Evolutionary conservation across 2,329 filamentous ascomycete species (phyloP), one percentile per base, ranked within the genome.

Genomic region (Aspergillus tanneri): DNA sequence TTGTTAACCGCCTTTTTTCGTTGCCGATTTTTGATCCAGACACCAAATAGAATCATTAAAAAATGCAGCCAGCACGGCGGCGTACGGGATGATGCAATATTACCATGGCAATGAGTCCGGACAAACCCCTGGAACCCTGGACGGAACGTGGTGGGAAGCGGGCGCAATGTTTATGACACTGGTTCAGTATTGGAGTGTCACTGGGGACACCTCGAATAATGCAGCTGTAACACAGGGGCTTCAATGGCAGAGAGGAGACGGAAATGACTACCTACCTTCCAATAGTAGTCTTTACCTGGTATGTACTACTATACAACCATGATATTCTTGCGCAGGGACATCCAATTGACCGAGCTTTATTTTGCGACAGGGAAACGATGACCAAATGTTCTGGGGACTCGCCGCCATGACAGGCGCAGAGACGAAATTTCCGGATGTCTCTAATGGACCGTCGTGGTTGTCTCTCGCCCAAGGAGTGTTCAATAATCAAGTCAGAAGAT

Each of bases 101-200:
- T 80, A 80, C 58, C 72, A 70, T 3, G 73, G 68, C 27, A 74
- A 76, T 44, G 59, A 70, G 23, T 65, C 71, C 9, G 72, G 71
- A 14, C 66, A 73, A 45, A 69, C 72, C 12, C 72, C 75, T 3
- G 76, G 76, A 24, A 70, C 73, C 43, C 54, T 80, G 54, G 65
- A 72, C 28, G 50, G 55, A 5, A 76, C 75, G 14, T 81, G 77
- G 78, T 89, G 82, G 86, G 84, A 86, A 70, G 84, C 75, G 5
- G 86, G 86, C 41, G 85, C 85, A 46, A 80, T 90, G 71, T 80
- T 78, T 60, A 74, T 72, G 10, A 73, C 84, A 2, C 72, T 92
- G 55, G 75, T 92, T 46, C 86, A 92, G 59, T 92, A 92, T 67
- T 92, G 87, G 86, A 86, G 85, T 63, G 87, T 88, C 63, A 90